Conservation (phyloP, 1,284 basidiomycete species). For the Papiliotrema terrestris region DNA sequence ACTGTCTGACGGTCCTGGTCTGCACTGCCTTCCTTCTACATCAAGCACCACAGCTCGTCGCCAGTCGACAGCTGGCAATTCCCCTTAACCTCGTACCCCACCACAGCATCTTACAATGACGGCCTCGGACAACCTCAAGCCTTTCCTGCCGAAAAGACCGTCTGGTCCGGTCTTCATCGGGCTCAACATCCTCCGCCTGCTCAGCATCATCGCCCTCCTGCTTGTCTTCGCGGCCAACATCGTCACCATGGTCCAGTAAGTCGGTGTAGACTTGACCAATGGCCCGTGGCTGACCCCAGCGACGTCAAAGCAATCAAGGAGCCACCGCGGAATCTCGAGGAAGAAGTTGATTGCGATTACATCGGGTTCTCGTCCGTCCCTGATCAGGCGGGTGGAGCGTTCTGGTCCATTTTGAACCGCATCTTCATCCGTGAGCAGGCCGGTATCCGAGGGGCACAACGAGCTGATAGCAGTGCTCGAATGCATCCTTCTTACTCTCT, state of each 20-base stretch:
- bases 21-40: too few relatives aligned
- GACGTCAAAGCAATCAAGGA: slow-evolving; percentile 64
- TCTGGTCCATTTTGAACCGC: slow-evolving; percentile 79
- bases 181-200: slow-evolving; percentile 68
- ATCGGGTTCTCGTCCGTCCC: slow-evolving; percentile 69
- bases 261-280: not conserved
- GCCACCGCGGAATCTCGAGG: slow-evolving; percentile 3
- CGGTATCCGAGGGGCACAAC: not conserved
- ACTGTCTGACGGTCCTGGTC: too few relatives aligned
- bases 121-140: slow-evolving; percentile 18
- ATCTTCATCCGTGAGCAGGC: slow-evolving; percentile 59
- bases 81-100: not conserved
- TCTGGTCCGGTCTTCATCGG: slow-evolving; percentile 60
- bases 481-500: slow-evolving; percentile 66
- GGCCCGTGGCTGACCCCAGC: slow-evolving; percentile 19
- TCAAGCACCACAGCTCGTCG: too few relatives aligned
- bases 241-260: slow-evolving; percentile 65
- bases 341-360: slow-evolving; percentile 61
- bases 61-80: too few relatives aligned
- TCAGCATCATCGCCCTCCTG: slow-evolving; percentile 72
- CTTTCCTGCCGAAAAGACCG: slow-evolving; percentile 29
- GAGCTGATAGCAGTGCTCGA: slow-evolving; percentile 56
- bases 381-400: slow-evolving; percentile 76
- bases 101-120: not conserved
- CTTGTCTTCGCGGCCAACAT: slow-evolving; percentile 71